A percentile compares a stretch with the other conserved stretches of the same genome.
Conservation (phyloP, 108 stramenopile species). For the Nitzschia palea region DNA sequence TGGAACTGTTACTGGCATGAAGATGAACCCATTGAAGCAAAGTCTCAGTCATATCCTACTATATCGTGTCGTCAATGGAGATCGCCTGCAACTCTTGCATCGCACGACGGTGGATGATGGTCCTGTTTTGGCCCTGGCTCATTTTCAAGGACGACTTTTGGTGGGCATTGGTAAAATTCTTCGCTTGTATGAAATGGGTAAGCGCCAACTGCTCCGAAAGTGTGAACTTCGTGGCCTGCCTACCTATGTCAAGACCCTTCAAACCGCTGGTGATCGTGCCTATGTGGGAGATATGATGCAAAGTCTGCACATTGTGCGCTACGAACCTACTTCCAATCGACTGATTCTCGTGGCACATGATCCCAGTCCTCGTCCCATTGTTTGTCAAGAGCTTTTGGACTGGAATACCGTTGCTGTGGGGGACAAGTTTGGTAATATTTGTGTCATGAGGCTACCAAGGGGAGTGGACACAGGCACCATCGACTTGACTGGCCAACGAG, state of each 20-base stretch:
- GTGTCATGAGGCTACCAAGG: slow-evolving; percentile 84
- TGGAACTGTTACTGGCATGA: slow-evolving; percentile 90
- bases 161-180: slow-evolving; percentile 90
- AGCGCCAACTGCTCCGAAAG: slow-evolving; percentile 95
- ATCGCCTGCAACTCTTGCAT: slow-evolving; percentile 89
- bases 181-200: slow-evolving; percentile 96
- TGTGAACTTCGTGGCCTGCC: slow-evolving; percentile 90
- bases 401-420: slow-evolving; percentile 95
- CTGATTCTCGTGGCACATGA: slow-evolving; percentile 92
- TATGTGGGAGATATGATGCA: slow-evolving; percentile 91
- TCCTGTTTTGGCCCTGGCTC: slow-evolving; percentile 85
- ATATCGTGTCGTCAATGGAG: slow-evolving; percentile 85
- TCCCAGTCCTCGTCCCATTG: slow-evolving; percentile 80
- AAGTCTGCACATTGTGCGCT: slow-evolving; percentile 90
- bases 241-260: slow-evolving; percentile 85
- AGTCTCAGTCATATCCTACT: slow-evolving; percentile 69
- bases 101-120: slow-evolving; percentile 93
- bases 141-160: slow-evolving; percentile 92
- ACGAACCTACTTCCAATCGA: slow-evolving; percentile 78
- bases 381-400: slow-evolving; percentile 90
- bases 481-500: slow-evolving; percentile 73
- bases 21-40: slow-evolving; percentile 82
- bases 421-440: slow-evolving; percentile 97
- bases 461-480: slow-evolving; percentile 75
- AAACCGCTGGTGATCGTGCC: slow-evolving; percentile 87